A percentile compares a stretch with the other conserved stretches of the same genome.
Evolutionary conservation across 23 red algal genomes (phyloP).

Genomic region (Gracilariopsis chorda): DNA sequence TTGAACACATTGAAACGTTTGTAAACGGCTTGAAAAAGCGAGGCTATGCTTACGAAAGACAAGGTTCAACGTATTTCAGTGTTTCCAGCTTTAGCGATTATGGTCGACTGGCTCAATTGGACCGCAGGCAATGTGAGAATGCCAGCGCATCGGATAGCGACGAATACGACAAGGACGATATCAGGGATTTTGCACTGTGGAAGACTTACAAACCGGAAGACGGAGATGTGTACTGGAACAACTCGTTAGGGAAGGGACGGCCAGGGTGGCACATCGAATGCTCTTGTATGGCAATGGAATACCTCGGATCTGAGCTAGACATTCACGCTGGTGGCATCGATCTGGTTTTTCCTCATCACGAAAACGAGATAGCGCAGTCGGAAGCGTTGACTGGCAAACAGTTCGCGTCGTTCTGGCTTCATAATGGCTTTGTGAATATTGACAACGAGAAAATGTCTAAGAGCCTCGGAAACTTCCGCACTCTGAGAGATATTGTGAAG

Average conservation of each 20-base stretch:
- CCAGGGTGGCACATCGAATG: constrained; percentile 99
- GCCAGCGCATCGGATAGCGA: constrained; percentile 34
- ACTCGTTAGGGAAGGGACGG: constrained; percentile 81
- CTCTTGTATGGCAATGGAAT: constrained; percentile 96
- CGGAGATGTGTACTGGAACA: constrained; percentile 75
- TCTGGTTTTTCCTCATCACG: constrained; percentile 98
- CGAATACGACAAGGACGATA: constrained; percentile 68
- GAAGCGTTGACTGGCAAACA: constrained; percentile 70
- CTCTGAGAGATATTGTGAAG: constrained; percentile 73
- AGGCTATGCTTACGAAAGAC: constrained; percentile 76
- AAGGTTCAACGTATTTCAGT: constrained; percentile 83
- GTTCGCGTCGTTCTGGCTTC: constrained; percentile 90
- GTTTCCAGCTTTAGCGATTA: constrained; percentile 83
- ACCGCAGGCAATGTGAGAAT: constrained; percentile 27
- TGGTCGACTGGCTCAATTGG: constrained; percentile 75
- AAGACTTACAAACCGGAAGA: constrained; percentile 84
- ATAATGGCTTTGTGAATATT: constrained; percentile 99
- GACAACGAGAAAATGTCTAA: constrained; percentile 98
- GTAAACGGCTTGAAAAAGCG: constrained; percentile 41
- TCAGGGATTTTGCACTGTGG: constrained; percentile 98
- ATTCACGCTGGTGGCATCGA: constrained; percentile 97
- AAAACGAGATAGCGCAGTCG: constrained; percentile 96
- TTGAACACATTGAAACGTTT: constrained; percentile 78
- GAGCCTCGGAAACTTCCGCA: constrained; percentile 87
- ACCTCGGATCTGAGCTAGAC: constrained; percentile 84